Evolutionary conservation across 2,329 filamentous ascomycete genomes (phyloP).

Genomic region (Sarocladium kiliense): DNA sequence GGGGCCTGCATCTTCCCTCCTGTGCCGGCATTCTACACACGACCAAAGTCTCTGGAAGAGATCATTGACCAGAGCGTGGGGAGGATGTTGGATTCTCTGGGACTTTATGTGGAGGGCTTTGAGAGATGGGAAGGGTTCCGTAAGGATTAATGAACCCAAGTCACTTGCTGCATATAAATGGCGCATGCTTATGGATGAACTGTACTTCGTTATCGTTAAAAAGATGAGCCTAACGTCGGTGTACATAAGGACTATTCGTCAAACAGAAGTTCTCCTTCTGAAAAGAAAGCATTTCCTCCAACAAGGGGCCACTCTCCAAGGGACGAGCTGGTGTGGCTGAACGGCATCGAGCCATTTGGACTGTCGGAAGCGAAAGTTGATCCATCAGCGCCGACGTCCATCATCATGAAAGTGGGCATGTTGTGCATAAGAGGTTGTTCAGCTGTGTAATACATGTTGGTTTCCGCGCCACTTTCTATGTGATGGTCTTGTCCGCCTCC

Average conservation of each 20-base stretch:
- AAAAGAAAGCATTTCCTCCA: slow-evolving; percentile 1
- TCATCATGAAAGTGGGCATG: neutral
- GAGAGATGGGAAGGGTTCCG: slow-evolving; percentile 28
- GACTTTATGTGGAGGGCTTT: slow-evolving; percentile 33
- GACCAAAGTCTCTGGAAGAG: slow-evolving; percentile 32
- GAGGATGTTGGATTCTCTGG: slow-evolving; percentile 38
- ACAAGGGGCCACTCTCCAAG: neutral
- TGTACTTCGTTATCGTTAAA: no score
- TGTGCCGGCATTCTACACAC: slow-evolving; percentile 38
- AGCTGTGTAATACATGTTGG: neutral
- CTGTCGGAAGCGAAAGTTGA: neutral
- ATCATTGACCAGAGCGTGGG: slow-evolving; percentile 39
- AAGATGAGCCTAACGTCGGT: no score
- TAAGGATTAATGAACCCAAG: slow-evolving; percentile 13
- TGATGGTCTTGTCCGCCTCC: neutral
- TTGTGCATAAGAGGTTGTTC: neutral
- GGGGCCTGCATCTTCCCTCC: slow-evolving; percentile 40
- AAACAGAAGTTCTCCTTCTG: slow-evolving; percentile 1
- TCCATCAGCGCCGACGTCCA: neutral
- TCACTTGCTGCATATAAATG: no score
- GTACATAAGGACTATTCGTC: neutral
- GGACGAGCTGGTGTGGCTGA: neutral
- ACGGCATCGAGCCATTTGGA: neutral
- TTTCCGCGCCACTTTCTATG: neutral
- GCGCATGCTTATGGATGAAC: no score